Percentiles rank a stretch among this genome's conserved stretches.
Conservation (phyloP, 306 rosid genomes). For the Inga oerstediana region DNA sequence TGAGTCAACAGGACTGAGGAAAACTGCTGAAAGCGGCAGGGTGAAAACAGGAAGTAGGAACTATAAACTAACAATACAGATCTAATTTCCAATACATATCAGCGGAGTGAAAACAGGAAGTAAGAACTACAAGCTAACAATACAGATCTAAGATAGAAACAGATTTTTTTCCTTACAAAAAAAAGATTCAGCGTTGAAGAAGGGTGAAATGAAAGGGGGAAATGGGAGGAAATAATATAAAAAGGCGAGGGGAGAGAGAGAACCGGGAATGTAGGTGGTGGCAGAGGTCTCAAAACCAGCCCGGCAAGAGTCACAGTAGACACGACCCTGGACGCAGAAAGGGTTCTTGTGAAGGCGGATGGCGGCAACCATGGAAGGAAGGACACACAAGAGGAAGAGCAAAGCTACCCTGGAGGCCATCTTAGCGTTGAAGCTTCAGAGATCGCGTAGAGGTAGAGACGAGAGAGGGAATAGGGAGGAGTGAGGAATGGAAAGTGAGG, state of each 20-base stretch:
- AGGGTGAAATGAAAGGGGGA: not conserved
- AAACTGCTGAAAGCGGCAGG: not conserved
- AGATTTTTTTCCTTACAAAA: not conserved
- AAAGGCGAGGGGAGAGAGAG: not conserved
- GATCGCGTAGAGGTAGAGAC: not conserved
- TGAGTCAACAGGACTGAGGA: not conserved
- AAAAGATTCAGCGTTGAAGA: not conserved
- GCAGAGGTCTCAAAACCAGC: constrained; percentile 89
- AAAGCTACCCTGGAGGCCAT: constrained; percentile 53
- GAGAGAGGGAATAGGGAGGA: not conserved
- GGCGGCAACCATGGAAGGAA: constrained; percentile 78
- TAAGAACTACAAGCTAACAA: not conserved
- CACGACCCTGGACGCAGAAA: constrained; percentile 58
- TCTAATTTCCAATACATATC: not conserved
- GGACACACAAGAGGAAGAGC: constrained; percentile 49
- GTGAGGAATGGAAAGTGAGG: not conserved
- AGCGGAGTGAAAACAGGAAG: not conserved
- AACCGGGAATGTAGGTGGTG: constrained; percentile 73
- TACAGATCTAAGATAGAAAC: not conserved
- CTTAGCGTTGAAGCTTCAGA: not conserved
- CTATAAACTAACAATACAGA: not conserved
- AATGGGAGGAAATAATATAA: not conserved
- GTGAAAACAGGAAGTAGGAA: not conserved
- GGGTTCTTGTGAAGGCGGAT: constrained; percentile 61
- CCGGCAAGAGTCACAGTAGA: constrained; percentile 83